Percentiles rank a stretch among this genome's conserved stretches.
phyloP scores from a whole-genome alignment of 352 stramenopile species.

The Phytopythium cucurbitacearum region DNA sequence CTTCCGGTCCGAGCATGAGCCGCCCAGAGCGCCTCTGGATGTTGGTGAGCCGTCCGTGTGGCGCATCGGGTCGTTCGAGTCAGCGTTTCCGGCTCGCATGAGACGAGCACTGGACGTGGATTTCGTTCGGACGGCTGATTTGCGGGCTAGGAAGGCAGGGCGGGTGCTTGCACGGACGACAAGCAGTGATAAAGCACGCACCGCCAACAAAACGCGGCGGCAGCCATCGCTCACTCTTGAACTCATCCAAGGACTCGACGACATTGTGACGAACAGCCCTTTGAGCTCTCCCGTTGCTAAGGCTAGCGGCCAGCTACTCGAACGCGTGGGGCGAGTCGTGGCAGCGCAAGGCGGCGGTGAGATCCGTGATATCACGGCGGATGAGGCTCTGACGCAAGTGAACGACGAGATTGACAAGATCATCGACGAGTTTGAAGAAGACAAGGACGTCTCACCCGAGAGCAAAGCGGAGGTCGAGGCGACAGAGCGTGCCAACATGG shows the following conservation, averaged over 20 bases:
- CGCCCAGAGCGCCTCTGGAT: no score
- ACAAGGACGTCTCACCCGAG: slow-evolving; percentile 7
- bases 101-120: slow-evolving; percentile 53
- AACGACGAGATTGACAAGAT: slow-evolving; percentile 12
- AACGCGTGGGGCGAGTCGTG: slow-evolving; percentile 67
- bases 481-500: no score
- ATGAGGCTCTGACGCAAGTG: slow-evolving; percentile 19
- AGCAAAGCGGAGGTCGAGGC: slow-evolving; percentile 2
- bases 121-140: slow-evolving; percentile 15
- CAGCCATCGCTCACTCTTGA: slow-evolving; percentile 34
- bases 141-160: slow-evolving; percentile 2
- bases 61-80: slow-evolving; percentile 59
- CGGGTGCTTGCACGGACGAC: neutral
- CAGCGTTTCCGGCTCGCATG: slow-evolving; percentile 56
- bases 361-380: slow-evolving; percentile 74
- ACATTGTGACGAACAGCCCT: slow-evolving; percentile 19
- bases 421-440: slow-evolving; percentile 16
- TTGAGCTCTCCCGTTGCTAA: slow-evolving; percentile 11
- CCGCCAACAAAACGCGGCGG: slow-evolving; percentile 2
- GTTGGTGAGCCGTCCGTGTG: slow-evolving; percentile 33
- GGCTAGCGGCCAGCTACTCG: slow-evolving; percentile 41
- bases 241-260: slow-evolving; percentile 32
- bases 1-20: slow-evolving; percentile 65
- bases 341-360: slow-evolving; percentile 69
- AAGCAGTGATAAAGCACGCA: no score